Conservation (phyloP, 2,329 filamentous ascomycete genomes). For the Botrytis paeoniae region DNA sequence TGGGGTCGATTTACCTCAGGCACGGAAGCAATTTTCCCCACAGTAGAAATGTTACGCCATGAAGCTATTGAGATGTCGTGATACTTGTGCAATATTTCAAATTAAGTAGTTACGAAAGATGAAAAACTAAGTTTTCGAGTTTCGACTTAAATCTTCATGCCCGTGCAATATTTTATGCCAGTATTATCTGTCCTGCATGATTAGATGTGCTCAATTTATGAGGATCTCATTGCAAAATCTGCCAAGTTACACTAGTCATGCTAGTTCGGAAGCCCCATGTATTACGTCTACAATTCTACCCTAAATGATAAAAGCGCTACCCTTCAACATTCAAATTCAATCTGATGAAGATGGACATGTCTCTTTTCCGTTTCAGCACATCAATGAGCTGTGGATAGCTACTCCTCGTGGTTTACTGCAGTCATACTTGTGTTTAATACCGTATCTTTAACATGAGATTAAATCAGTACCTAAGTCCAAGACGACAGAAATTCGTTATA, state of each 20-base stretch:
- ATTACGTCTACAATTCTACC: background rate
- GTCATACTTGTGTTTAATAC: too few relatives aligned
- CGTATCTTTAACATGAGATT: too few relatives aligned
- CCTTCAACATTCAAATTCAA: background rate
- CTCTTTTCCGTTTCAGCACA: background rate
- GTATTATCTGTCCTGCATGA: background rate
- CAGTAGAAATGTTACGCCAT: slow-evolving; percentile 3
- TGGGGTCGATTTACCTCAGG: background rate
- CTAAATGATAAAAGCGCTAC: background rate
- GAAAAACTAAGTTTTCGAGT: background rate
- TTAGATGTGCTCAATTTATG: background rate
- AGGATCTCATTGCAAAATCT: background rate
- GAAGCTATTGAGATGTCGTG: background rate
- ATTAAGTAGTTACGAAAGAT: background rate
- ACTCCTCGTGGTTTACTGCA: too few relatives aligned
- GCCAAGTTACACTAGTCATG: background rate
- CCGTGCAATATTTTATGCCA: background rate
- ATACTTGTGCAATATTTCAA: background rate
- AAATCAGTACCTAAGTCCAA: too few relatives aligned
- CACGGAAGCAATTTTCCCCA: background rate
- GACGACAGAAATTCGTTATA: too few relatives aligned
- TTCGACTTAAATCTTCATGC: background rate
- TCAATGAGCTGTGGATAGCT: background rate
- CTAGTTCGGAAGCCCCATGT: background rate
- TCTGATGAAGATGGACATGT: background rate